phyloP scores from a whole-genome alignment of 2,329 filamentous ascomycete species.

The Cladophialophora yegresii region DNA sequence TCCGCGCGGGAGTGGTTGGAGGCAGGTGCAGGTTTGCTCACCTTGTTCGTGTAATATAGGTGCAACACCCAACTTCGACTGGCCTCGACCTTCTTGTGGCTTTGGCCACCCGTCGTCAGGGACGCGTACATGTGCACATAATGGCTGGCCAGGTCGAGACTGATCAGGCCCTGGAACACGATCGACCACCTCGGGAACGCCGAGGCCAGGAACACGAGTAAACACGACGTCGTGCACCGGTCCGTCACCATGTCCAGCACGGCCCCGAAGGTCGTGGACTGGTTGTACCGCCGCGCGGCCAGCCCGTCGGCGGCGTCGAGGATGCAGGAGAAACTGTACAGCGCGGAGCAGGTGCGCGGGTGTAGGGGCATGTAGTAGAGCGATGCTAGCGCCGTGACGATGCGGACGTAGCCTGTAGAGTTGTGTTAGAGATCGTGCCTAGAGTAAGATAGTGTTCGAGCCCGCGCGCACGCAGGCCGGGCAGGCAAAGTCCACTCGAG shows the following conservation, averaged over 20 bases:
- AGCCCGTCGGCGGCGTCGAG: conserved; percentile 94
- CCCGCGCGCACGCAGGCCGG: not conserved
- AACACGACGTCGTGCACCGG: conserved; percentile 90
- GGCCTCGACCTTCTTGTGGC: conserved; percentile 93
- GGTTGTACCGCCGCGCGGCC: conserved; percentile 82
- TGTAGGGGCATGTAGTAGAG: conserved; percentile 99
- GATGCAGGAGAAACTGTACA: conserved; percentile 92
- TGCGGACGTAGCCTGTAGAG: conserved; percentile 68
- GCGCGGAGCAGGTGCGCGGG: conserved; percentile 42
- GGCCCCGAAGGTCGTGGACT: conserved; percentile 92
- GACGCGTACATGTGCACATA: conserved; percentile 99
- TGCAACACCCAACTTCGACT: conserved; percentile 86
- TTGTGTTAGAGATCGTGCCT: conserved; percentile 7
- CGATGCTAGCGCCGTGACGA: conserved; percentile 81
- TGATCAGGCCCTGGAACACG: conserved; percentile 90
- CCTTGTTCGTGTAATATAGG: conserved; percentile 96
- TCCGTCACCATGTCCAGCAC: conserved; percentile 99
- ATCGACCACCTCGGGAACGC: conserved; percentile 94
- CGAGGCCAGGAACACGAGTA: conserved; percentile 90
- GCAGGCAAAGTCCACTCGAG: not conserved
- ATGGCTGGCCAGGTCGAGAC: conserved; percentile 89
- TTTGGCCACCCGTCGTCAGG: conserved; percentile 76
- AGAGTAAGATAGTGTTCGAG: not conserved
- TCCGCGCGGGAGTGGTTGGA: no score
- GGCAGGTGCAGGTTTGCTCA: conserved; percentile 58